Percentiles rank a stretch among this genome's conserved stretches.
Conservation (phyloP, 2,329 filamentous ascomycete species). For the Scorias spongiosa region DNA sequence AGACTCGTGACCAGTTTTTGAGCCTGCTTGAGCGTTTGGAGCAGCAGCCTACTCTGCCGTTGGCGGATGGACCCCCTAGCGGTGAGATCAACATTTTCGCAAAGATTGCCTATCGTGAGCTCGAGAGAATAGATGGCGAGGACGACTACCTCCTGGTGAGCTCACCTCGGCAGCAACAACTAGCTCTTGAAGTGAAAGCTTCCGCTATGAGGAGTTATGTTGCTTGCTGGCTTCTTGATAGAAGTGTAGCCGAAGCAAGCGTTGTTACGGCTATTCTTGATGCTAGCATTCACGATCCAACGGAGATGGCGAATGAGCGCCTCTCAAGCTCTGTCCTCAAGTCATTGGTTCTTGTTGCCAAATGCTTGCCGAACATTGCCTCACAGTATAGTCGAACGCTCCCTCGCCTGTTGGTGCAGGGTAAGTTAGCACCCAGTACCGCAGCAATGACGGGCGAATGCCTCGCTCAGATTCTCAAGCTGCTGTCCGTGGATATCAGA, state of each 20-base stretch:
- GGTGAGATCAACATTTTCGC: slow-evolving; percentile 40
- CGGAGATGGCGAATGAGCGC: slow-evolving; percentile 66
- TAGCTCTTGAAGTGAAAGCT: slow-evolving; percentile 76
- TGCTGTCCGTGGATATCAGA: slow-evolving; percentile 78
- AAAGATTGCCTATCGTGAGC: slow-evolving; percentile 62
- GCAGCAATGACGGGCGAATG: slow-evolving; percentile 70
- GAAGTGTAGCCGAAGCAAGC: slow-evolving; percentile 66
- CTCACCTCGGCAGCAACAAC: slow-evolving; percentile 69
- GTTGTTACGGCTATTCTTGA: slow-evolving; percentile 74
- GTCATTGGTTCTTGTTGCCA: slow-evolving; percentile 67
- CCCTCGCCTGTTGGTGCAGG: slow-evolving; percentile 77
- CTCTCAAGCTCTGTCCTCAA: slow-evolving; percentile 68
- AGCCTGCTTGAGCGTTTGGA: not conserved
- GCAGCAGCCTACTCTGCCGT: slow-evolving; percentile 7
- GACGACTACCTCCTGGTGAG: slow-evolving; percentile 81
- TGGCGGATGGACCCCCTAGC: slow-evolving; percentile 16
- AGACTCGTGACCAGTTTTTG: slow-evolving; percentile 4
- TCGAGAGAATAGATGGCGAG: slow-evolving; percentile 73
- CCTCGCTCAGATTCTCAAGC: slow-evolving; percentile 63
- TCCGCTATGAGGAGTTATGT: slow-evolving; percentile 69
- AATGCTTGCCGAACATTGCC: slow-evolving; percentile 56
- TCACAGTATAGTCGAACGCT: slow-evolving; percentile 64
- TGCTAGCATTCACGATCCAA: slow-evolving; percentile 58
- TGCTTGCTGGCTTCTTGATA: slow-evolving; percentile 70
- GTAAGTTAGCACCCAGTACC: slow-evolving; percentile 51